phyloP scores from a whole-genome alignment of 2,329 filamentous ascomycete genomes.

The Aspergillus neotritici region DNA sequence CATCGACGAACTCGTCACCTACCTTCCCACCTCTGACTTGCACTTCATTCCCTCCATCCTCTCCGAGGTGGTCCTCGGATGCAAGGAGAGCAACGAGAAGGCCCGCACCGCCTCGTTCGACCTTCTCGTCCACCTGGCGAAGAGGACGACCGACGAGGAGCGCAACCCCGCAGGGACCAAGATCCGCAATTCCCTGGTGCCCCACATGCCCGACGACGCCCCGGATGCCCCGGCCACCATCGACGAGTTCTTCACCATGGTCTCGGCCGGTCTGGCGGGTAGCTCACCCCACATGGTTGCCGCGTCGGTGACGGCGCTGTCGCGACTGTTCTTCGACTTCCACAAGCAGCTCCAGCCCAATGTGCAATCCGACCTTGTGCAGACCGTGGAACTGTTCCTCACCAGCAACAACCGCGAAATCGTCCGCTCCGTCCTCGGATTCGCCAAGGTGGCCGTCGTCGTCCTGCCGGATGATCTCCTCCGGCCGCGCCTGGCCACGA shows the following conservation, averaged over 20 bases:
- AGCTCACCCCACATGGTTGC: slow-evolving; percentile 96
- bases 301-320: slow-evolving; percentile 90
- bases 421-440: slow-evolving; percentile 87
- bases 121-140: slow-evolving; percentile 79
- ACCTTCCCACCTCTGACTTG: slow-evolving; percentile 69
- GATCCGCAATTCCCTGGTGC: slow-evolving; percentile 80
- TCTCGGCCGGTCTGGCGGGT: slow-evolving; percentile 88
- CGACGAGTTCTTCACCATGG: slow-evolving; percentile 97
- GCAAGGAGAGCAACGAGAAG: slow-evolving; percentile 96
- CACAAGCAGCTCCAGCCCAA: slow-evolving; percentile 61
- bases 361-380: slow-evolving; percentile 75
- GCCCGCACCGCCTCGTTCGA: slow-evolving; percentile 86
- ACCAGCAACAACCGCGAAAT: slow-evolving; percentile 97
- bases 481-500: slow-evolving; percentile 65
- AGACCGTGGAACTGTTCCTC: slow-evolving; percentile 93
- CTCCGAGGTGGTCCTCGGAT: slow-evolving; percentile 90
- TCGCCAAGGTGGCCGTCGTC: slow-evolving; percentile 93
- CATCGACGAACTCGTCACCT: slow-evolving; percentile 71
- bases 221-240: slow-evolving; percentile 72
- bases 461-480: slow-evolving; percentile 74
- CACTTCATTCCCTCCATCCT: slow-evolving; percentile 91
- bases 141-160: slow-evolving; percentile 66
- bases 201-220: slow-evolving; percentile 78
- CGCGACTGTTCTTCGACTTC: slow-evolving; percentile 90
- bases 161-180: slow-evolving; percentile 54